Conservation (phyloP, 2,329 filamentous ascomycete genomes). For the Blastomyces silverae region DNA sequence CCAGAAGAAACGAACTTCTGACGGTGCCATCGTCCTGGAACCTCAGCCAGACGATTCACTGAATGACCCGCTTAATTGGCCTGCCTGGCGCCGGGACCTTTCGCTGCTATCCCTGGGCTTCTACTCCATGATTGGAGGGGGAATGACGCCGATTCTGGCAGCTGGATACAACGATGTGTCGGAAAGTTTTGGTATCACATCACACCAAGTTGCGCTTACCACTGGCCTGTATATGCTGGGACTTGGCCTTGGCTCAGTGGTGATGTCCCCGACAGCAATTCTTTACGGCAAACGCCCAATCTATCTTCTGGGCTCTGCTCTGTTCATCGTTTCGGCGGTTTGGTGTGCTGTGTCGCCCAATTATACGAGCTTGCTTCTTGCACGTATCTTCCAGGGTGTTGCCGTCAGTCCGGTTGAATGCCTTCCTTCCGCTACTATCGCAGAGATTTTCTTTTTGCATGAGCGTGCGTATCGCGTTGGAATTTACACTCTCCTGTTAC, state of each 20-base stretch:
- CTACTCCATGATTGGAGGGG: conserved; percentile 88
- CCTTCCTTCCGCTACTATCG: conserved; percentile 85
- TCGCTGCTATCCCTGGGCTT: conserved; percentile 78
- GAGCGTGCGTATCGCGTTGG: conserved; percentile 89
- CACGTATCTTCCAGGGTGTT: conserved; percentile 79
- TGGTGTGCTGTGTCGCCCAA: conserved; percentile 84
- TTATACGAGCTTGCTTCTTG: conserved; percentile 71
- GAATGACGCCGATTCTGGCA: conserved; percentile 83
- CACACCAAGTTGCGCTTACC: conserved; percentile 71
- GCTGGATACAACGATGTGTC: conserved; percentile 84
- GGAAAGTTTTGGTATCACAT: conserved; percentile 56
- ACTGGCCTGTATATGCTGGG: conserved; percentile 95
- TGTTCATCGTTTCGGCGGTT: conserved; percentile 69
- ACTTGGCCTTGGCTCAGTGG: conserved; percentile 71
- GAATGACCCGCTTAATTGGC: conserved; percentile 94
- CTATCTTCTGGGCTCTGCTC: conserved; percentile 66
- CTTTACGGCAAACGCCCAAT: conserved; percentile 85
- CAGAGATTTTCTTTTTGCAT: conserved; percentile 93
- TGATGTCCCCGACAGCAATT: conserved; percentile 86
- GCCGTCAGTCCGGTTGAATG: conserved; percentile 88
- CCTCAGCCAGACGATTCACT: conserved; percentile 85
- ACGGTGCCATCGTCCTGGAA: conserved; percentile 79
- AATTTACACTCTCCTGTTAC: conserved; percentile 80
- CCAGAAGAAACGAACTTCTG: conserved; percentile 64
- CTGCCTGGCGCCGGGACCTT: conserved; percentile 67